phyloP scores from a whole-genome alignment of 345 rosid genomes.

The Stellera chamaejasme region DNA sequence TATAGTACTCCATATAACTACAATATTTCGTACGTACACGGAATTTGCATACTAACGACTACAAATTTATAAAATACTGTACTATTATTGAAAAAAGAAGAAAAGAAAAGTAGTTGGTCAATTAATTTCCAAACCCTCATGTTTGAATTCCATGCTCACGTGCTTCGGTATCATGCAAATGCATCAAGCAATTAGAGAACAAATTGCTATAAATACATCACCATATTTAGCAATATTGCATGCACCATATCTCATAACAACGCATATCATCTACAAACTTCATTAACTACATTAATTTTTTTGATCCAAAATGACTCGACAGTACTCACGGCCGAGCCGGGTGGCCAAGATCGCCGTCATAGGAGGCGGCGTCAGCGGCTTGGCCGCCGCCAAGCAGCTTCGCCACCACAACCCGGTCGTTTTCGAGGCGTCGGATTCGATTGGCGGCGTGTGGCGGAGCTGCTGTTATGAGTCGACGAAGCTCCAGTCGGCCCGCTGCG shows the following conservation, averaged over 20 bases:
- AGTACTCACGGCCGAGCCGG: constrained; percentile 13
- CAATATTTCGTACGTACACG: no score
- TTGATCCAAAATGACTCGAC: constrained; percentile 13
- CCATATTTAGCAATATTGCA: no score
- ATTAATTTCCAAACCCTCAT: no score
- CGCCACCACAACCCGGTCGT: constrained; percentile 50
- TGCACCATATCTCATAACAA: no score
- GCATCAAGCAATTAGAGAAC: no score
- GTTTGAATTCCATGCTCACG: no score
- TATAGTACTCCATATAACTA: no score
- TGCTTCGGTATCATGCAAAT: no score
- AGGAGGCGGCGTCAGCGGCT: constrained; percentile 86
- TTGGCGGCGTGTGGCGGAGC: constrained; percentile 92
- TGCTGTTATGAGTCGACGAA: constrained; percentile 72
- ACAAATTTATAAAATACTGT: no score
- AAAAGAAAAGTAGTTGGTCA: no score
- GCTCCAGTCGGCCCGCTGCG: constrained; percentile 61
- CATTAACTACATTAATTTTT: not conserved
- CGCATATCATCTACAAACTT: not conserved
- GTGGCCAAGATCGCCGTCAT: constrained; percentile 63
- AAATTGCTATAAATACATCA: constrained; percentile 23
- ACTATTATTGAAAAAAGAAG: no score
- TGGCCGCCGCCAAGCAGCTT: constrained; percentile 75
- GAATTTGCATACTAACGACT: no score
- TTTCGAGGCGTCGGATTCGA: constrained; percentile 66